These are phyloP conservation scores for Mycena alexandri DNA, from an alignment of 768 basidiomycete genomes.

Conservation along the genomic window DNA sequence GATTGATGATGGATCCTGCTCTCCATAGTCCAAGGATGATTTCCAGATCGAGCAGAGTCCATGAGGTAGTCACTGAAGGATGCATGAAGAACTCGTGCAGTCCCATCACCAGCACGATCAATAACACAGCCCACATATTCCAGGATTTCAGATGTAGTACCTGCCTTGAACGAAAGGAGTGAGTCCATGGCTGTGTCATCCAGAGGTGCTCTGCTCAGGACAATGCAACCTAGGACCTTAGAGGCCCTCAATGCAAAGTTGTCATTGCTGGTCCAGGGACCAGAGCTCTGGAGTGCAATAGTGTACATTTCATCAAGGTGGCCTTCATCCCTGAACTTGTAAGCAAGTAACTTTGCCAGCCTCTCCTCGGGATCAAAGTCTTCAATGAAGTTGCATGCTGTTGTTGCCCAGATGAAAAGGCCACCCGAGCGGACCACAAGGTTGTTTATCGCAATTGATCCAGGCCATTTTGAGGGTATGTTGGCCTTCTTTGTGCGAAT, in stretches of 20 bases:
- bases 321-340: not conserved
- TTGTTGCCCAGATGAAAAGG: conserved; percentile 43
- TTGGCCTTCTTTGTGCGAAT: not conserved
- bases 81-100: not conserved
- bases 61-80: conserved; percentile 14
- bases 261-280: not conserved
- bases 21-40: not conserved
- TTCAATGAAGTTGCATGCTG: conserved; percentile 39
- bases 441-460: conserved; percentile 8
- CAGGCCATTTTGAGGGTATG: conserved; percentile 34
- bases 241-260: not conserved
- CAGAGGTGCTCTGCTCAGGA: not conserved
- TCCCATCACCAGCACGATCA: not conserved
- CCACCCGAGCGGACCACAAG: conserved; percentile 32
- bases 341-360: not conserved
- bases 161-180: not conserved
- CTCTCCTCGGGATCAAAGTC: not conserved
- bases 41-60: not conserved
- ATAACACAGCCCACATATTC: conserved; percentile 5
- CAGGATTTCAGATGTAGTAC: not conserved
- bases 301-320: not conserved
- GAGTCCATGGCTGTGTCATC: not conserved
- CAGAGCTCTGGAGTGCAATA: not conserved
- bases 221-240: not conserved
- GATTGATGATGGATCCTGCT: not conserved